These are phyloP conservation scores for Kockiozyma suomiensis DNA, from an alignment of 805 yeast genomes.

Conservation along the genomic window DNA sequence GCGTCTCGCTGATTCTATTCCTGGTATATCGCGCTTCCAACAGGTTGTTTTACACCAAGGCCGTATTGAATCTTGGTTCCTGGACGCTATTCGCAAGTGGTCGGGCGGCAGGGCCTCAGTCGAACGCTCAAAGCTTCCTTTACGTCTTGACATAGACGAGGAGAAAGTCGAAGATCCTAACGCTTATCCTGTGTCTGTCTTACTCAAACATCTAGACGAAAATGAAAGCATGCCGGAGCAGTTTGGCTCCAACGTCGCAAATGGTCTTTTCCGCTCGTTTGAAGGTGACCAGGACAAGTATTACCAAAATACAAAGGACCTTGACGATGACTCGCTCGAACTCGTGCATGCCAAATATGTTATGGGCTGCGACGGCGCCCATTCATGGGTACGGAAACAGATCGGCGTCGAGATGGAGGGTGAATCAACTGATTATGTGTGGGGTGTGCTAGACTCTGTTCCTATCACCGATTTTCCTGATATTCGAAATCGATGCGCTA, in stretches of 20 bases:
- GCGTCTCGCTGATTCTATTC: conserved; percentile 39
- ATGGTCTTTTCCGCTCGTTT: conserved; percentile 40
- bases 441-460: conserved; percentile 46
- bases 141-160: conserved; percentile 25
- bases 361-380: conserved; percentile 44
- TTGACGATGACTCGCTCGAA: conserved; percentile 16
- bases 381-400: conserved; percentile 43
- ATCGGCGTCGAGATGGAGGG: conserved; percentile 44
- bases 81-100: conserved; percentile 36
- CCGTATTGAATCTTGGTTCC: conserved; percentile 40
- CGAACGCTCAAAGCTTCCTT: conserved; percentile 32
- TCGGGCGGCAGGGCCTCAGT: conserved; percentile 15
- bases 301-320: conserved; percentile 33
- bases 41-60: conserved; percentile 44
- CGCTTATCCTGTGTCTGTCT: conserved; percentile 38
- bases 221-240: conserved; percentile 29
- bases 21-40: conserved; percentile 42
- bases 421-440: conserved; percentile 44
- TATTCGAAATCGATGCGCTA: conserved; percentile 43
- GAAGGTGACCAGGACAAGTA: conserved; percentile 28
- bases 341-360: conserved; percentile 43
- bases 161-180: conserved; percentile 24
- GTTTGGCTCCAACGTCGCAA: conserved; percentile 35
- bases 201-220: conserved; percentile 35
- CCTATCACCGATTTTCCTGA: conserved; percentile 46